Conservation (phyloP, 1,284 basidiomycete genomes). For the Tilletia setariae region DNA sequence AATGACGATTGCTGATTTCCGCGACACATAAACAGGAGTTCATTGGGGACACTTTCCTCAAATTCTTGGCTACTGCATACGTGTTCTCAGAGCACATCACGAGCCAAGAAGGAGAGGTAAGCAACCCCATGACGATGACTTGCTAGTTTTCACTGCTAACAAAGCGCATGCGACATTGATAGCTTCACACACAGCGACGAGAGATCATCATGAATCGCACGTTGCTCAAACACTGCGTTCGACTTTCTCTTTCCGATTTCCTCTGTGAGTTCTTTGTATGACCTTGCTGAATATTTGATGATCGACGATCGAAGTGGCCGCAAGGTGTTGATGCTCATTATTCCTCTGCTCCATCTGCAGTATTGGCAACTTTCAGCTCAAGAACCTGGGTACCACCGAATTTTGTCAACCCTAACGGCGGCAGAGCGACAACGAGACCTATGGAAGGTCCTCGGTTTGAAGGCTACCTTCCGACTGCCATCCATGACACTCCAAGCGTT, state of each 20-base stretch:
- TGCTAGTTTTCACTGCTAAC: neutral
- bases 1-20: too few relatives aligned
- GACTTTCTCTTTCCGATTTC: constrained; percentile 23
- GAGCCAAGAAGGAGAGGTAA: constrained; percentile 4
- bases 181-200: constrained; percentile 31
- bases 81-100: constrained; percentile 27
- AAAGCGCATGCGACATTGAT: constrained; percentile 22
- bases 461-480: neutral
- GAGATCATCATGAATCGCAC: constrained; percentile 33
- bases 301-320: too few relatives aligned
- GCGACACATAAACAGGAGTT: constrained; percentile 24
- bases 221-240: constrained; percentile 25
- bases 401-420: neutral
- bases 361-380: neutral
- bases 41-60: constrained; percentile 37
- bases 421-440: constrained; percentile 8
- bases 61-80: constrained; percentile 30
- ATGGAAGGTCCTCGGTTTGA: neutral
- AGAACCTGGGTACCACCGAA: neutral
- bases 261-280: constrained; percentile 4
- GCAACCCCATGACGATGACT: neutral
- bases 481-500: constrained; percentile 15
- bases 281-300: too few relatives aligned
- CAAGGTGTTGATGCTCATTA: neutral
- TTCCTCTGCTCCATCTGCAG: constrained; percentile 15